Evolutionary conservation across 2,329 filamentous ascomycete genomes (phyloP).

Genomic region (Nigrograna mackinnonii): DNA sequence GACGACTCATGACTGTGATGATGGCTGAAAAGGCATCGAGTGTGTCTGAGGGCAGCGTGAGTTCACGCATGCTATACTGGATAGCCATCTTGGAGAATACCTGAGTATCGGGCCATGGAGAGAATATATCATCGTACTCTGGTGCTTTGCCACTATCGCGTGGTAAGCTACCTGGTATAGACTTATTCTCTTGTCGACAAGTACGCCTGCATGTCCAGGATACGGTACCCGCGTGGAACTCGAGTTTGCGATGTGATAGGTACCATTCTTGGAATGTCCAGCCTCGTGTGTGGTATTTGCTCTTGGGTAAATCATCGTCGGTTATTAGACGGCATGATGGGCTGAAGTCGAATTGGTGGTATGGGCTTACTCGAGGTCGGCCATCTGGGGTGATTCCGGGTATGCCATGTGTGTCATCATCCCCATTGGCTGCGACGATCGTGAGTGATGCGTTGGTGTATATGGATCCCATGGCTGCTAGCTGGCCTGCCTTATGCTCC

Average conservation of each 20-base stretch:
- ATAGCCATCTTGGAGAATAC: not conserved
- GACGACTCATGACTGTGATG: not conserved
- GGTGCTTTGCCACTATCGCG: not conserved
- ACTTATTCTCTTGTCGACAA: not conserved
- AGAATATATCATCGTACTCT: not conserved
- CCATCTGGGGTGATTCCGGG: not conserved
- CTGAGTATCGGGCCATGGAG: not conserved
- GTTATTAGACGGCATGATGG: not conserved
- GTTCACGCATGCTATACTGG: not conserved
- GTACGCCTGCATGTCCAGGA: not conserved
- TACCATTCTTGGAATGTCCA: not conserved
- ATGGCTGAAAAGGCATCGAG: not conserved
- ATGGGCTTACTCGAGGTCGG: not conserved
- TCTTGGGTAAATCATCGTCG: not conserved
- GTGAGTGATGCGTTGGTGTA: not conserved
- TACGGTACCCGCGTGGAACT: not conserved
- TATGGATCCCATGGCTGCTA: not conserved
- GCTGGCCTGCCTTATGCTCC: not conserved
- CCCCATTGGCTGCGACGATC: not conserved
- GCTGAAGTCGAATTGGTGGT: not conserved
- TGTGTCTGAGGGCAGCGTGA: not conserved
- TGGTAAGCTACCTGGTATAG: not conserved
- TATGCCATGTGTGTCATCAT: not conserved
- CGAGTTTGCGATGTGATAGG: not conserved
- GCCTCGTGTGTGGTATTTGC: not conserved